Percentiles rank a stretch among this genome's conserved stretches.
phyloP scores from a whole-genome alignment of 768 basidiomycete genomes.

The Thelephora aurantiotincta region DNA sequence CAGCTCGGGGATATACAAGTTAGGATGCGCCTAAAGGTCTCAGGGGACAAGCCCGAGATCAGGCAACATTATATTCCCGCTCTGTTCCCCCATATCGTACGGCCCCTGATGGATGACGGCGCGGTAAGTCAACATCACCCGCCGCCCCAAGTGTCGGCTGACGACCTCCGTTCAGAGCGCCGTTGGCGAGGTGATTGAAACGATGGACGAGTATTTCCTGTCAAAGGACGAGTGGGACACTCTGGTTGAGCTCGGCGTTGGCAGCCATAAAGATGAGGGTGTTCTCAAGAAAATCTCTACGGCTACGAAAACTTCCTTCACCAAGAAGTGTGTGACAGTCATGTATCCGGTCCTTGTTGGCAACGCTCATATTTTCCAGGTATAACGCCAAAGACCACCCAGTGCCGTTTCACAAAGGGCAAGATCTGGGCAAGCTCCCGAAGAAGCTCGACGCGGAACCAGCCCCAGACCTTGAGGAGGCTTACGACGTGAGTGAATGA shows the following conservation, averaged over 20 bases:
- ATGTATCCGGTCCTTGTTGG: background rate
- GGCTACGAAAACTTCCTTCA: slow-evolving; percentile 74
- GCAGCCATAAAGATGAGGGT: slow-evolving; percentile 53
- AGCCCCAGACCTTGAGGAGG: slow-evolving; percentile 86
- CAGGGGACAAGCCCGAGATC: slow-evolving; percentile 82
- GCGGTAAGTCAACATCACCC: slow-evolving; percentile 36
- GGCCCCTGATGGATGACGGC: slow-evolving; percentile 63
- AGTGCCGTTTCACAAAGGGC: slow-evolving; percentile 86
- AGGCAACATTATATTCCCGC: slow-evolving; percentile 85
- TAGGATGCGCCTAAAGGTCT: slow-evolving; percentile 88
- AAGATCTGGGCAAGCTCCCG: slow-evolving; percentile 60
- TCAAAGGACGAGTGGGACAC: slow-evolving; percentile 96
- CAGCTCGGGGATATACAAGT: slow-evolving; percentile 85
- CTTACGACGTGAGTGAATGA: slow-evolving; percentile 27
- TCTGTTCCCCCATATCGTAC: slow-evolving; percentile 68
- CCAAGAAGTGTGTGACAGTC: slow-evolving; percentile 48
- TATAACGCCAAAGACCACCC: slow-evolving; percentile 88
- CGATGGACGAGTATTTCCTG: slow-evolving; percentile 91
- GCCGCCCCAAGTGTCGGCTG: background rate
- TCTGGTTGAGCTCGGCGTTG: slow-evolving; percentile 86
- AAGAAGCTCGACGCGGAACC: slow-evolving; percentile 70
- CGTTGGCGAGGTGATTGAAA: slow-evolving; percentile 68
- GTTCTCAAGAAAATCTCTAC: slow-evolving; percentile 76
- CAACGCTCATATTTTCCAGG: slow-evolving; percentile 23
- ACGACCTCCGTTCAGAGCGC: slow-evolving; percentile 34